Evolutionary conservation across 2,329 filamentous ascomycete genomes (phyloP), one percentile per base, ranked within the genome.

Genomic region (Colletotrichum tropicicola): DNA sequence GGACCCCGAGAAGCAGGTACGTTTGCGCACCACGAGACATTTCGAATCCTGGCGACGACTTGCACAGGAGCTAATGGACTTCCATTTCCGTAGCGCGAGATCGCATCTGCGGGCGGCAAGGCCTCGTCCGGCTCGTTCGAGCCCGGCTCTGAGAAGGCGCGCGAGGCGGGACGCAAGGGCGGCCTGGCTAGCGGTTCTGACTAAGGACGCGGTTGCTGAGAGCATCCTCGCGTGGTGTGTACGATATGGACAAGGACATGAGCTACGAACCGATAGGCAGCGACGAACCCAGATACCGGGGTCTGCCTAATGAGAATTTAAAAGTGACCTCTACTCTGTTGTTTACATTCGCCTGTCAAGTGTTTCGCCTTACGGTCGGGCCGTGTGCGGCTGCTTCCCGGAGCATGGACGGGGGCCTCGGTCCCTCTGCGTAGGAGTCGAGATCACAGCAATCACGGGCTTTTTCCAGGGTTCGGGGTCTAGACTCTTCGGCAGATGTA

Each of bases 51-150:
- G 6, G 37, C 15, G n/a, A 15, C n/a, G 37, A 6, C 6, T 17
- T 41, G n/a, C 30, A 5, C 12, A 10, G 45, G 17, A 9, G 7
- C 45, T 48, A 30, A 48, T 6, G n/a, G n/a, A n/a, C 17, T 30
- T 8, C 15, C 6, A 4, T 10, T n/a, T 37, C 32, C 5, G 6
- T 19, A 86, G 85, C 76, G 78, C 19, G 80, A 87, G 1, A 87
- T 88, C 63, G 85, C 86, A 2, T 87, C 85, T 10, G 77, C 79
- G 72, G 86, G 86, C 9, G 85, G 84, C 5, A 76, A 86, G 54
- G 81, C 83, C 0, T 87, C 84, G 0, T 77, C 79, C 35, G 85
- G 86, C 5, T 85, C 80, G 3, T 88, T 88, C 57, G 82, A 87
- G 69, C 79, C 80, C 1, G 83, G 85, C 6, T 83, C 81, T 49